These are phyloP conservation scores for Taxillus chinensis DNA, from an alignment of 164 flowering plant genomes.

Conservation along the genomic window DNA sequence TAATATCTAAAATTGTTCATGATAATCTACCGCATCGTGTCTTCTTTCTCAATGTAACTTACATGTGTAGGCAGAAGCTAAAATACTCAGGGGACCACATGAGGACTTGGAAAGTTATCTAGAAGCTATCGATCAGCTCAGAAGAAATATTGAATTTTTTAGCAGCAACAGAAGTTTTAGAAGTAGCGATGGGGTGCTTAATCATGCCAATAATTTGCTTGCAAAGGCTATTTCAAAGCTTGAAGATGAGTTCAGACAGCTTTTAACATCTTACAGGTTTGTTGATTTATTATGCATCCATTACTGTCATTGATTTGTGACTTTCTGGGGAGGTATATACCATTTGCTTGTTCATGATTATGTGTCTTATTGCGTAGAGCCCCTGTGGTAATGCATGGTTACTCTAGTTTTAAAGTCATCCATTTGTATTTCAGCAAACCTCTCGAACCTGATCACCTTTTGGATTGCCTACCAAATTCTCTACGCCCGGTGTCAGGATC, in stretches of 20 bases:
- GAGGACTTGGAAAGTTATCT: constrained; percentile 88
- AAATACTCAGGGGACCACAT: constrained; percentile 89
- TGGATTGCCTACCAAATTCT: constrained; percentile 54
- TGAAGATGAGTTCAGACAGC: constrained; percentile 81
- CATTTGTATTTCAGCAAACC: constrained; percentile 67
- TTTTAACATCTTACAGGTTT: constrained; percentile 72
- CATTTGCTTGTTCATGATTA: too few species aligned
- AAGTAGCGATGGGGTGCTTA: constrained; percentile 73
- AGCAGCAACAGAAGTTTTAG: constrained; percentile 60
- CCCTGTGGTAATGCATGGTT: not conserved
- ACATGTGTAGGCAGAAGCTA: constrained; percentile 71
- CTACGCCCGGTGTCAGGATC: constrained; percentile 40
- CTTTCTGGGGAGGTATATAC: too few species aligned
- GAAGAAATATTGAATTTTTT: constrained; percentile 62
- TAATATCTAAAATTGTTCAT: not conserved
- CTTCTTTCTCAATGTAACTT: not conserved
- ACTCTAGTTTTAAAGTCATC: not conserved
- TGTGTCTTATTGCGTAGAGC: too few species aligned
- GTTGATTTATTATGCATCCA: constrained; percentile 4
- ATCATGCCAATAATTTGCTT: constrained; percentile 67
- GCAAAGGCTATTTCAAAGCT: constrained; percentile 76
- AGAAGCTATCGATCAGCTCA: constrained; percentile 81
- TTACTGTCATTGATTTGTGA: not conserved
- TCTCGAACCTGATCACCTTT: constrained; percentile 69
- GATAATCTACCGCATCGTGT: not conserved